Base-by-base conservation (phyloP, 164 flowering plant species). In the Tetrastigma voinierianum region DNA sequence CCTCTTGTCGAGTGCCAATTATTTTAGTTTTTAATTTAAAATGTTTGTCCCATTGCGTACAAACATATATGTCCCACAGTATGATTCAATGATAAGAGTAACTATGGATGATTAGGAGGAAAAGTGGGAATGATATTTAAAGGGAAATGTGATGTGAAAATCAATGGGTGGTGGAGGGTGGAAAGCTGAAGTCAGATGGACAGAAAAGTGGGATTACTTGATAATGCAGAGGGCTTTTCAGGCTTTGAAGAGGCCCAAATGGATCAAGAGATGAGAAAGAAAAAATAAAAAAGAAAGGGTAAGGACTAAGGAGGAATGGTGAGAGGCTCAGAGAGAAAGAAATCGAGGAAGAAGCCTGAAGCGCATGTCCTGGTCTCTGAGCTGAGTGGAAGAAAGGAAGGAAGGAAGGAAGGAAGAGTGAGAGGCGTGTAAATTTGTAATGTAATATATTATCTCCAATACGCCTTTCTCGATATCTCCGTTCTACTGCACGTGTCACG, bases 281-380 rank as follows among this genome's bases (percentile, higher is more conserved):
- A n/a, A n/a, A 11, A 48, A 12, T 1, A 11, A 16, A n/a, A 43
- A 20, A 2, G 51, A 2, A 32, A n/a, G n/a, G n/a, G n/a, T n/a
- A n/a, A n/a, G 8, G 20, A 52, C 11, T 40, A 46, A 19, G 46
- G 0, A 14, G 25, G 48, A 1, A 1, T 11, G 23, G 70, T 40
- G 70, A 71, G 61, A 72, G 63, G 70, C 70, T 67, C 68, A 64
- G n/a, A n/a, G 52, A 57, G n/a, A 57, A 2, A 48, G 68, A 54
- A 62, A 70, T 32, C 40, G 40, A 32, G 40, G 60, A 18, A 67
- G 59, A 62, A 59, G 65, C 77, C 76, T 68, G 8, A 40, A 73
- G 86, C 81, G 75, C 80, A 77, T 79, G 81, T 81, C 82, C 52
- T 20, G 76, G 83, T 77, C n/a, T n/a, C 70, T 61, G 59, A 53